Base-by-base conservation (phyloP, 345 rosid species). In the Moricandia arvensis region DNA sequence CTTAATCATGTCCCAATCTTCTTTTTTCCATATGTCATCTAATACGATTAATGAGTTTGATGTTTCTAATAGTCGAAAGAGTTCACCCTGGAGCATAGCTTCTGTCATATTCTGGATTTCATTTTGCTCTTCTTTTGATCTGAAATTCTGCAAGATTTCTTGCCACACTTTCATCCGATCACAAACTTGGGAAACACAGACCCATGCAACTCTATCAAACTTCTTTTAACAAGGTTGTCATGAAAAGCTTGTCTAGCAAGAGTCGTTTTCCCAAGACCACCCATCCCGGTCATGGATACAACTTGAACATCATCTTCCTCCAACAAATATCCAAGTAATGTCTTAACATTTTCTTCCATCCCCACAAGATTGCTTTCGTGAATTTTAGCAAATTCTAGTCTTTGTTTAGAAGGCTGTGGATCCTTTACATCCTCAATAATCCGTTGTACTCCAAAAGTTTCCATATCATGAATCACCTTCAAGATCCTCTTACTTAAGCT, bases 221-320 rank as follows among this genome's bases (percentile, higher is more conserved):
- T 53, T 35, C 16, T 17, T 29, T 77, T 79, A 2, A 82, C 67
- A 0, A 15, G 24, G 4, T 16, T 4, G 30, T 73, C 75, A 33
- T 76, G 34, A 11, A 78, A 55, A 0, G 75, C 54, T 34, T 80
- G 75, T 59, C 37, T 68, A 1, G 87, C 87, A 0, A 85, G 72
- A 7, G 87, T 53, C 0, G 85, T 87, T 69, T 83, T 87, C 2
- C 89, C 89, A 6, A 83, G 66, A 15, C 89, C 89, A 0, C 87
- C 86, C 88, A 85, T 84, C 8, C 89, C 87, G 4, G 79, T 73
- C 4, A 87, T 71, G 0, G 82, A 69, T n/a, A 84, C 71, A 13
- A 78, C 71, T 15, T 62, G 54, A 34, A 30, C 27, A 0, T 64
- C 30, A 3, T 43, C 70, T 6, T 10, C 38, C 13, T 0, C 45